Conservation (phyloP, 805 yeast genomes). For the Scheffersomyces amazonensis region DNA sequence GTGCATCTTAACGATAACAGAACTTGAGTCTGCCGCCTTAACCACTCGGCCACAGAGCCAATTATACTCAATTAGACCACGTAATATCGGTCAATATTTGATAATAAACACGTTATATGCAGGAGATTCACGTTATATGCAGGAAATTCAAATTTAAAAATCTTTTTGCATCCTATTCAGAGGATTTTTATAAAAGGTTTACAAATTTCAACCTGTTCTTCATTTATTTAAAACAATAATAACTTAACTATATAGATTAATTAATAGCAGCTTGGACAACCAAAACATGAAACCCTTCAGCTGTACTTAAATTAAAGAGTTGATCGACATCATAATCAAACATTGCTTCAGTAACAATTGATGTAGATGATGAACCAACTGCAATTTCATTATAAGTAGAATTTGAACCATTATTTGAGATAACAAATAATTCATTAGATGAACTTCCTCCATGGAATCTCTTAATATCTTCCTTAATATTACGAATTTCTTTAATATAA, state of each 20-base stretch:
- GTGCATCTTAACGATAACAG: slow-evolving; percentile 34
- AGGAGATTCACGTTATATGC: too few relatives aligned
- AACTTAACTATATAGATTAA: not conserved
- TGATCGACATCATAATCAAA: slow-evolving; percentile 20
- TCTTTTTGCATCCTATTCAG: too few relatives aligned
- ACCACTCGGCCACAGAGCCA: slow-evolving; percentile 39
- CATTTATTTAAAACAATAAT: too few relatives aligned
- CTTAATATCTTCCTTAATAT: slow-evolving; percentile 8
- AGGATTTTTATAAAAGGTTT: too few relatives aligned
- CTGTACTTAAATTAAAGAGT: slow-evolving; percentile 18
- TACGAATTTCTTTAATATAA: slow-evolving; percentile 14
- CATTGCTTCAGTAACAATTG: too few relatives aligned
- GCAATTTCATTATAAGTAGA: slow-evolving; percentile 3
- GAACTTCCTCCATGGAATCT: slow-evolving; percentile 4
- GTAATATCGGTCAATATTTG: too few relatives aligned
- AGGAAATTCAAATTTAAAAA: too few relatives aligned
- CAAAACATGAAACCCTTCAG: slow-evolving; percentile 23
- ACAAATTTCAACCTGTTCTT: too few relatives aligned
- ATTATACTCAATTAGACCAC: too few relatives aligned
- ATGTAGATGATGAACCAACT: slow-evolving; percentile 4
- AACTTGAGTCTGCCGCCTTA: slow-evolving; percentile 37
- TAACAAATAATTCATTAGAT: slow-evolving; percentile 19
- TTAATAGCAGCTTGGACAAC: slow-evolving; percentile 15
- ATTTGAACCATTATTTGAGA: slow-evolving; percentile 17
- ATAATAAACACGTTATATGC: too few relatives aligned